Base-by-base conservation (phyloP, 2,329 filamentous ascomycete species). In the Fusarium liriodendri region DNA sequence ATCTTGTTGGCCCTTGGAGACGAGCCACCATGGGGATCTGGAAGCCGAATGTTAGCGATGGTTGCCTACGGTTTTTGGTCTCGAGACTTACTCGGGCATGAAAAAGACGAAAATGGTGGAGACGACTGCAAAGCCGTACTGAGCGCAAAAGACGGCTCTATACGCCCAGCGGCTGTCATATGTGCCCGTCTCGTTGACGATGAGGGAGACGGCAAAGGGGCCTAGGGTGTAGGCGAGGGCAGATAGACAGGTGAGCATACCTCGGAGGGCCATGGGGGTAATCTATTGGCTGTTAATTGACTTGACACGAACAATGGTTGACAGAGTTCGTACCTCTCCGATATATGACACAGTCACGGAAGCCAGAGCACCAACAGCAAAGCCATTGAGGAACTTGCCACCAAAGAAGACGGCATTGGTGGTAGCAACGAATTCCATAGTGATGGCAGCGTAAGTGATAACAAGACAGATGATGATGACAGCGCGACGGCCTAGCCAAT, bases 331-430 rank as follows among this genome's bases (percentile, higher is more conserved):
- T 61, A 80, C 79, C 77, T 82, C 80, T 64, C 80, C 79, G 32
- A 81, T 77, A 67, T 81, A 81, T 9, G 78, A 78, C 10, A 80
- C 77, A 1, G 76, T 76, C 6, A 80, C 77, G 0, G 78, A 75
- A 0, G 68, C 72, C 13, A 80, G 69, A 14, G 75, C 73, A 45
- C 80, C 80, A 29, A 79, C 77, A 0, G 82, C 81, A 64, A 85
- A 84, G 1, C 83, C 84, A 58, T 85, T 84, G 40, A 85, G 66
- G 64, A 85, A 83, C 68, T 85, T 85, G 18, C 83, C 84, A 29
- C 80, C 78, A 64, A 85, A 85, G 77, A 85, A 85, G 33, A 83
- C 70, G 22, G 77, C 79, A 37, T 84, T 84, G 6, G 82, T 79
- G 0, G 83, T 84, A 7, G 84, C 80, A 10, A 84, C 76, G 38